Evolutionary conservation across 2,329 filamentous ascomycete species (phyloP), one percentile per base, ranked within the genome.

Genomic region (Dothidotthia symphoricarpi): DNA sequence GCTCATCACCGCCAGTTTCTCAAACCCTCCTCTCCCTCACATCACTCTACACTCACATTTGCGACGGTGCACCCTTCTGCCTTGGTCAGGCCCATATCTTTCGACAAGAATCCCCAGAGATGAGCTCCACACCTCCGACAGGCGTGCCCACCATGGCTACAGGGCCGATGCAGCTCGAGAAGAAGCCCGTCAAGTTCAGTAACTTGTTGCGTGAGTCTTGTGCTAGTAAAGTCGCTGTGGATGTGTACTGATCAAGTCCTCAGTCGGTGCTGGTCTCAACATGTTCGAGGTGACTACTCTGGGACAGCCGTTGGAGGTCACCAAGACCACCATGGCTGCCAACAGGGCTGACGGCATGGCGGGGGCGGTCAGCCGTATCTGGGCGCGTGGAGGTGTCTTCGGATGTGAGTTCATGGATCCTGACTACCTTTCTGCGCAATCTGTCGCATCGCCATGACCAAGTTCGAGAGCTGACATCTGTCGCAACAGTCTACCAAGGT

Each of bases 111-210:
- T 61, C 70, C 72, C 73, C 73, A 73, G 75, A 62, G 63, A 75
- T 75, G 73, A 75, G 70, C 64, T 59, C 77, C 54, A 60, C 63
- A 41, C 54, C 64, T 42, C 52, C 63, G 43, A 71, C 77, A 57
- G 69, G 71, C 54, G 60, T 70, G 68, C 68, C 72, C 66, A 48
- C 45, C 38, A 64, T 72, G 70, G 41, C 46, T 25, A 39, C 38
- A 28, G 49, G 43, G 24, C 72, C 74, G 68, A 70, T 74, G 69
- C 74, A 69, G 71, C 75, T 94, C 69, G 90, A 96, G 85, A 97
- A 97, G 86, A 97, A 97, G 82, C 93, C 93, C 55, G 81, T 98
- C 81, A 97, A 96, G 82, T 97, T 97, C 80, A 95, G 89, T 77
- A 98, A 98, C 76, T 73, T 98, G 80, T 77, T 98, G 64, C 82